Base-by-base conservation (phyloP, 1,284 basidiomycete species). In the Gymnopus androsaceus region DNA sequence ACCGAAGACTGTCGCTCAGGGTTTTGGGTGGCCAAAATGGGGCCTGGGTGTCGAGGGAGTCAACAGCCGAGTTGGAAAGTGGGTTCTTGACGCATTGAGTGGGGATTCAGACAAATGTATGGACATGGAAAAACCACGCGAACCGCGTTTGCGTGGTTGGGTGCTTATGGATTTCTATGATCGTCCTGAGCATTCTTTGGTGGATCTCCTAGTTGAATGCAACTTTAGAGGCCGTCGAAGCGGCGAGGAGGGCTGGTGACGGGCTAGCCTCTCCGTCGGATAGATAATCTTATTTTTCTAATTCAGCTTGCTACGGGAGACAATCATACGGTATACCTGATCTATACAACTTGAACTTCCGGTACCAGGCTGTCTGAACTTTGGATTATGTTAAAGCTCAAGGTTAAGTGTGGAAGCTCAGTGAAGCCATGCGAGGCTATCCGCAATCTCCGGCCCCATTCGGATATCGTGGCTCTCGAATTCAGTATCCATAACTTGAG, bases 1-100 rank as follows among this genome's bases (percentile, higher is more conserved):
- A 21, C 91, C 92, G 9, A 82, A 86, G 7, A 73, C 79, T 7
- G 75, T 94, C 38, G 91, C 93, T 14, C 82, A 81, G 61, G 94
- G 93, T 1, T 83, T 92, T 61, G 91, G 92, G 23, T 92, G 84
- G 82, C 90, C 91, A 0, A 73, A 75, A 21, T 76, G 79, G 70
- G 84, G 85, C 5, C 65, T 94, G 8, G 93, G 93, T 3, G 74
- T 94, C 21, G 85, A 91, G 65, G 93, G 94, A 3, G 85, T 94
- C 42, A 95, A 96, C 66, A 76, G 76, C n/a, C 77, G 87, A 21
- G 70, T 93, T 1, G 84, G 80, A 1, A 73, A 72, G 55, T 94
- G 90, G 87, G 63, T 94, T n/a, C 66, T 93, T 42, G 75, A 79
- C 47, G 65, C 72, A 55, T 67, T 88, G 23, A 68, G 72, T 40